These are phyloP conservation scores for Pythium phragmitis DNA, from an alignment of 352 stramenopile species.

Conservation along the genomic window DNA sequence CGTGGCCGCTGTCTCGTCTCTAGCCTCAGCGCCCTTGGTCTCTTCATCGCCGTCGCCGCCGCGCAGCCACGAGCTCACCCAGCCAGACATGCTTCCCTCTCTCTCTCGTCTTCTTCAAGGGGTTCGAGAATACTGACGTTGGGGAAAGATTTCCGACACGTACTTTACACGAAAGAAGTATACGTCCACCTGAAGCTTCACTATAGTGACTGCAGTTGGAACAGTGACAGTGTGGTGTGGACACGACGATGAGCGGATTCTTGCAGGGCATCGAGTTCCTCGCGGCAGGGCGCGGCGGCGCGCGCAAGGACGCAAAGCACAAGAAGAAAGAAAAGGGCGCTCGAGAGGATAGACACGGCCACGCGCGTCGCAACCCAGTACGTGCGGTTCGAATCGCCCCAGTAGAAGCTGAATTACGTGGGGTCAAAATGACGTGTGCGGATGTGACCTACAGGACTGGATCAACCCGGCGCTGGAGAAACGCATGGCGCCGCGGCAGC, in stretches of 20 bases:
- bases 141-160: conserved; percentile 3
- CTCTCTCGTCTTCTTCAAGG: conserved; percentile 3
- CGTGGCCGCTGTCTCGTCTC: conserved; percentile 1
- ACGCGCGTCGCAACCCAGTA: conserved; percentile 28
- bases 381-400: not conserved
- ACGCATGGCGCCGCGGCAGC: conserved; percentile 24
- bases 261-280: conserved; percentile 76
- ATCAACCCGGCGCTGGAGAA: conserved; percentile 42
- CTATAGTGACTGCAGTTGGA: not conserved
- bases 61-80: conserved; percentile 32
- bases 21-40: conserved; percentile 21
- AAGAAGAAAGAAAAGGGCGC: conserved; percentile 20
- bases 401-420: not conserved
- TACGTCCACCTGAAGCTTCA: not conserved
- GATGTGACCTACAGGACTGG: conserved; percentile 32
- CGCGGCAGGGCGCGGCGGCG: conserved; percentile 27
- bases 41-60: conserved; percentile 31
- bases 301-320: conserved; percentile 26
- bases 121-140: conserved; percentile 1
- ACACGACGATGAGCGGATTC: conserved; percentile 31
- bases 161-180: conserved; percentile 10
- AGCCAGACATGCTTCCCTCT: conserved; percentile 25
- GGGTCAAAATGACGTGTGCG: not conserved
- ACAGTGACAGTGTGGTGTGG: conserved; percentile 7
- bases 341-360: conserved; percentile 4